Evolutionary conservation across 2,329 filamentous ascomycete genomes (phyloP), one percentile per base, ranked within the genome.

Genomic region (Chrysoporthe puriensis): DNA sequence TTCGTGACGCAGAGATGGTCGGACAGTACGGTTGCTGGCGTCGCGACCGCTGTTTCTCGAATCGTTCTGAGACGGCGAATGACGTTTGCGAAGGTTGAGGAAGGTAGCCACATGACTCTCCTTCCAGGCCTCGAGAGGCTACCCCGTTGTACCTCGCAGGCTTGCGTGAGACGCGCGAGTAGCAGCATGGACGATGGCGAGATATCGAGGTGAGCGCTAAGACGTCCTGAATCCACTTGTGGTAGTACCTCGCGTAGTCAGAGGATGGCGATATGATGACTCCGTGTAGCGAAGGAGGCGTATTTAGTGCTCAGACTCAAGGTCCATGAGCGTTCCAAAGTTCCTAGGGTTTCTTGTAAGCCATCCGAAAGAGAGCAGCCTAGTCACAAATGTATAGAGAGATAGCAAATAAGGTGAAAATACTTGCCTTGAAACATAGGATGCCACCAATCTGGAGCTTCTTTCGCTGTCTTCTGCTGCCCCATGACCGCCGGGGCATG

Each of bases 61-160:
- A 3, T 4, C 52, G 13, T 32, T 32, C 52, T 18, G 57, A 16
- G 14, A 54, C 5, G 6, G 40, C n/a, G 72, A 64, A 3, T 56
- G 44, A n/a, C 69, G 68, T 18, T 69, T 71, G 48, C 75, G 76
- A 0, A 82, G 74, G 7, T 70, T 76, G 11, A 79, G 66, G 71
- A 79, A 80, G 44, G 80, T 77, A 36, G 78, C 72, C 0, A 72
- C 73, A 71, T 82, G 82, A 50, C 18, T 40, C 62, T 48, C 16
- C 59, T 62, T 61, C 70, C 58, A 21, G 32, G 68, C 48, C 62
- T 63, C 44, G 54, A 70, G 58, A 74, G 16, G 52, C 73, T 72
- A 73, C 58, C 4, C 77, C 70, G 62, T 77, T 77, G 69, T 69
- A 44, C 26, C 26, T 26, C 26, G 26, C 26, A 26, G 26, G 26